Evolutionary conservation across 148 eudicot genomes (phyloP), one percentile per base, ranked within the genome.

Genomic region (Arctostaphylos glauca): DNA sequence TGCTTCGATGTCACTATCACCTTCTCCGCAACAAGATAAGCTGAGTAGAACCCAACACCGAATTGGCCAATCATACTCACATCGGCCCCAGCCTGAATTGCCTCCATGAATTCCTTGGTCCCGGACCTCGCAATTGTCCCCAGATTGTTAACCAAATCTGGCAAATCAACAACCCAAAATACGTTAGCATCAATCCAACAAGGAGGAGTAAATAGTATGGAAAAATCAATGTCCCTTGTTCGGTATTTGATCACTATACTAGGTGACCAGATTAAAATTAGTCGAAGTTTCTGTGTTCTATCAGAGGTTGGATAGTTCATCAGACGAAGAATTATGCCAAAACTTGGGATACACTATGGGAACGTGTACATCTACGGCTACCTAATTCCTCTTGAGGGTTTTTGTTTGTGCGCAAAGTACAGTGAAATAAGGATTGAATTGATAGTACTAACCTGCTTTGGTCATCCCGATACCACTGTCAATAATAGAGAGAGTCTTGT

Each of bases 41-140:
- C 96, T 2, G 98, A 93, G 90, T 95, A 95, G 83, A 94, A 94
- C 31, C 98, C 98, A 52, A 94, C 98, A 52, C 98, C 98, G 38
- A 94, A 94, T 43, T 95, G 98, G 19, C 98, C 98, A 80, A 95
- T 95, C 98, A 95, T 95, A 87, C 98, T 95, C 2, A 95, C 98
- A 88, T 95, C 98, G 2, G 97, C 98, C 6, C 97, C 98, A 0
- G 97, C 98, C 53, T 95, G 98, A 81, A 95, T 62, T 50, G 98
- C 98, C 83, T 93, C 97, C 98, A 93, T 95, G 84, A 95, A 95
- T 71, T 95, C 97, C 84, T 93, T 95, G 48, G 98, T 95, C 48
- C 98, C 97, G 4, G 98, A 95, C 50, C 98, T 91, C 64, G 97
- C 97, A 84, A 95, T 95, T 3, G 98, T 95, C 16, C 98, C 98